Evolutionary conservation across 371 early-diverging fungal species (phyloP).

Genomic region (Mucor plumbeus): DNA sequence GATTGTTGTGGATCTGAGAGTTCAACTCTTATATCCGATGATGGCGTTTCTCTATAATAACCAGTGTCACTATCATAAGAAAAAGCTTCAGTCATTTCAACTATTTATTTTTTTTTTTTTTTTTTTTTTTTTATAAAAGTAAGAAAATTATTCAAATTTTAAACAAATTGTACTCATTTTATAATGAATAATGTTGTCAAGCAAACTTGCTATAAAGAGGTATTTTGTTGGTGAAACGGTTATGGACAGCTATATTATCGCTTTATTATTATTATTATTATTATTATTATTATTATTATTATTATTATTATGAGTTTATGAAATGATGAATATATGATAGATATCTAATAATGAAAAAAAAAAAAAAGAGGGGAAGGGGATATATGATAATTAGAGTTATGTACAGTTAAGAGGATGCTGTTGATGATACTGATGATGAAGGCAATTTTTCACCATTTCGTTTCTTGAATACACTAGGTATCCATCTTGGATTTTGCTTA

Average conservation of each 20-base stretch:
- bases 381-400: background rate
- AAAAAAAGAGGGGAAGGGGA: too few relatives aligned
- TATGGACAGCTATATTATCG: too few relatives aligned
- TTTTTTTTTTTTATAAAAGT: too few relatives aligned
- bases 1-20: background rate
- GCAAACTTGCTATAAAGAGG: background rate
- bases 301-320: too few relatives aligned
- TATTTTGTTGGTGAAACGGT: background rate
- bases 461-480: constrained; percentile 24
- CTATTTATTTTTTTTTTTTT: too few relatives aligned
- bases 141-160: too few relatives aligned
- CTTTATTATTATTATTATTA: too few relatives aligned
- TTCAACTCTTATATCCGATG: background rate
- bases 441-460: background rate
- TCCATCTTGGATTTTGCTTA: constrained; percentile 42
- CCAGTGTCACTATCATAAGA: constrained; percentile 12
- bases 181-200: background rate
- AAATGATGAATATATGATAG: background rate
- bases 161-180: background rate
- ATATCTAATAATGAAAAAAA: background rate
- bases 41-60: constrained; percentile 1
- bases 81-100: background rate
- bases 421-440: background rate
- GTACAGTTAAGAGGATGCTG: background rate
- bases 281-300: too few relatives aligned